Percentiles rank a stretch among this genome's conserved stretches.
Evolutionary conservation across 2,329 filamentous ascomycete genomes (phyloP).

Genomic region (Sarocladiaceae sp.): DNA sequence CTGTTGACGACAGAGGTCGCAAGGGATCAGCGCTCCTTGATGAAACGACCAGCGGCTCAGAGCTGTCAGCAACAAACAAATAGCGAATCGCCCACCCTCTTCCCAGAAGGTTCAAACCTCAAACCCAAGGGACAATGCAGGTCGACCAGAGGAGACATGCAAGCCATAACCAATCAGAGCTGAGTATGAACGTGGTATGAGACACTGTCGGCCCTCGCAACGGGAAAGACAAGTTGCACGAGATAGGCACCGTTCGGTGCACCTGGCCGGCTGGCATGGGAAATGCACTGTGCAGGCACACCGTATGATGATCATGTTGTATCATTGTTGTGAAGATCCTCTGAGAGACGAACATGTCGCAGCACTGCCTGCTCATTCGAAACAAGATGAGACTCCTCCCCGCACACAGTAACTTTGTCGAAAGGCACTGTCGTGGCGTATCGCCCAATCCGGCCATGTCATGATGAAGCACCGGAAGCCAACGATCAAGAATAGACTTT

Average conservation of each 20-base stretch:
- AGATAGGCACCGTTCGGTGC: neutral
- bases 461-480: neutral
- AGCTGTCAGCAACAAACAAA: conserved; percentile 8
- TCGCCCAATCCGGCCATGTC: neutral
- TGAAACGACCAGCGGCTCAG: conserved; percentile 2
- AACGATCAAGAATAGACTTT: conserved; percentile 1
- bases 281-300: neutral
- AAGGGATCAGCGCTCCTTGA: neutral
- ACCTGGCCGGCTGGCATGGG: neutral
- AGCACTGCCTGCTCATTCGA: too few relatives aligned
- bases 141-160: neutral
- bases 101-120: neutral
- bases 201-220: conserved; percentile 2
- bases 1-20: conserved; percentile 1
- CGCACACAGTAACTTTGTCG: neutral
- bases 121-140: neutral
- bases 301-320: conserved; percentile 1
- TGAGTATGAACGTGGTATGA: neutral
- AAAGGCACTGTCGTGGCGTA: neutral
- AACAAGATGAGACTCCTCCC: neutral
- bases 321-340: too few relatives aligned
- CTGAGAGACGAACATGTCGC: too few relatives aligned
- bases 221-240: neutral
- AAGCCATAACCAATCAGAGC: conserved; percentile 1
- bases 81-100: neutral